Conservation (phyloP, 495 filamentous ascomycete genomes). For the Platismatia glauca region DNA sequence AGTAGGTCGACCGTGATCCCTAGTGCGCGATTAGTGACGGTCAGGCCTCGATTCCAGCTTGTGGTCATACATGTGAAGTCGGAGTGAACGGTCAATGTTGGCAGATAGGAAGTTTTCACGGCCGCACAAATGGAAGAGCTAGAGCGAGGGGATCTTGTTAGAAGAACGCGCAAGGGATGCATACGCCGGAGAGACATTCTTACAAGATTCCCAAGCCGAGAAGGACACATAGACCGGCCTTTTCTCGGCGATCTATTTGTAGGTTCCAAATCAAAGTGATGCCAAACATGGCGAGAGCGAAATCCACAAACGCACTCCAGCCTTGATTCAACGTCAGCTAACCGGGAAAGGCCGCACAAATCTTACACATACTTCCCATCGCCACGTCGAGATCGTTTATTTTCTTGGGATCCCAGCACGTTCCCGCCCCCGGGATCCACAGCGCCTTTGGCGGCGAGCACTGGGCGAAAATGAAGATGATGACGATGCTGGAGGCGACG, state of each 20-base stretch:
- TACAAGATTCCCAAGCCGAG: constrained; percentile 7
- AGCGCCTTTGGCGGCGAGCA: constrained; percentile 7
- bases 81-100: not conserved
- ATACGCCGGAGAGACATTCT: not conserved
- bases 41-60: not conserved
- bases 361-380: not conserved
- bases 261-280: constrained; percentile 2
- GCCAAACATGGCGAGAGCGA: not conserved
- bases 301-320: not conserved
- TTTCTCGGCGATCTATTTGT: not conserved
- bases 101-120: constrained; percentile 10
- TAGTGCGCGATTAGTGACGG: not conserved
- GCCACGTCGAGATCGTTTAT: not conserved
- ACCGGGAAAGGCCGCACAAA: not conserved
- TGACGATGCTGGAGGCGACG: not conserved
- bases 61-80: constrained; percentile 7
- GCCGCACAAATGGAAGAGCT: constrained; percentile 10
- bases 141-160: not conserved
- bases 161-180: not conserved
- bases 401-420: constrained; percentile 1
- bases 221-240: not conserved
- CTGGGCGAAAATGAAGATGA: constrained; percentile 7
- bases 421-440: not conserved
- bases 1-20: constrained; percentile 5
- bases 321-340: not conserved